Evolutionary conservation across 192 early-diverging fungal species (phyloP).

Genomic region (Diversispora epigaea): DNA sequence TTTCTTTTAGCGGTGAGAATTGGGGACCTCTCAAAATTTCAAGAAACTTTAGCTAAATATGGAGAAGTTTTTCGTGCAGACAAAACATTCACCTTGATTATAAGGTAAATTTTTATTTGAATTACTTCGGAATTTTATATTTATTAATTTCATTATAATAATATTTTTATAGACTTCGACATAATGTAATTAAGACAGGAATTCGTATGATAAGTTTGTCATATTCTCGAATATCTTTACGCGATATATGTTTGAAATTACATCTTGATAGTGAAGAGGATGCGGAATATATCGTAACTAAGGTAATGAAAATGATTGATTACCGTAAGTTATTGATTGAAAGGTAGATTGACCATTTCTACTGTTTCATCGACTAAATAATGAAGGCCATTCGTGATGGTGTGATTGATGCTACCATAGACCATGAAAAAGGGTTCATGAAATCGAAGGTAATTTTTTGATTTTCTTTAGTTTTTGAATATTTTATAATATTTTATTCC

Average conservation of each 20-base stretch:
- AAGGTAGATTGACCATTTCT: not conserved
- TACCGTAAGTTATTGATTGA: not conserved
- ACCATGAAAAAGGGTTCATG: conserved; percentile 93
- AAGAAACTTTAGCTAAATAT: conserved; percentile 78
- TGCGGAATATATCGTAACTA: conserved; percentile 98
- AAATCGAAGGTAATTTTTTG: conserved; percentile 64
- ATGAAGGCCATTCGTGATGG: conserved; percentile 87
- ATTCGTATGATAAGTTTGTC: conserved; percentile 95
- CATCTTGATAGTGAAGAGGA: conserved; percentile 98
- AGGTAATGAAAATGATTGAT: conserved; percentile 38
- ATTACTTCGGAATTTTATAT: conserved; percentile 35
- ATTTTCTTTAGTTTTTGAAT: not conserved
- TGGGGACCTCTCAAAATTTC: conserved; percentile 93
- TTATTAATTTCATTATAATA: not conserved
- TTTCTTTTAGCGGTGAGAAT: conserved; percentile 76
- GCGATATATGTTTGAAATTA: conserved; percentile 95
- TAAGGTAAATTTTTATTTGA: conserved; percentile 49
- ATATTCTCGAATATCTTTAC: conserved; percentile 93
- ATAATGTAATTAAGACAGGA: conserved; percentile 99
- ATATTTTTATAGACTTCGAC: conserved; percentile 74
- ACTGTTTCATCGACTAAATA: not conserved
- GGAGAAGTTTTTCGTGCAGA: conserved; percentile 78
- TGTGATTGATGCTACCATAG: conserved; percentile 95
- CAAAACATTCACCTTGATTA: conserved; percentile 86
- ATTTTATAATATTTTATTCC: not conserved